Base-by-base conservation (phyloP, 768 basidiomycete species). In the Suillus decipiens region DNA sequence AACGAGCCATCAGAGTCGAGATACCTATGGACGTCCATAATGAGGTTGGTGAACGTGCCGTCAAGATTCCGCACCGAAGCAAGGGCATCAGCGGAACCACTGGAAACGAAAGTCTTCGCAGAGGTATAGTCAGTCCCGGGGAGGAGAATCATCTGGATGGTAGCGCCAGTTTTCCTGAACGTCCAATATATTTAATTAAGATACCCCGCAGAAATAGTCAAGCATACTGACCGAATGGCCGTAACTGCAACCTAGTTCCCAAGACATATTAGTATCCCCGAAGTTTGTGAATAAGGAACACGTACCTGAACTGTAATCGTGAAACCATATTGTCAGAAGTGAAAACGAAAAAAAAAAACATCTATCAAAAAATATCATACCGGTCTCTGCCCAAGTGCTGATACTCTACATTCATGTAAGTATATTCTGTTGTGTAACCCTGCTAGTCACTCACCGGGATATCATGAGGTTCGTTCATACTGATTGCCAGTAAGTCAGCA, bases 381-480 rank as follows among this genome's bases (percentile, higher is more conserved):
- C 67, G 1, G 82, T 72, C 15, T 63, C 70, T 7, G 84, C 85
- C 85, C 85, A 86, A 1, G 71, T 66, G 31, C 61, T 63, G 67
- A 85, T 82, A 63, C 78, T 70, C 72, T 73, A 36, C 8, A 0
- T 4, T 28, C 55, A n/a, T 34, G n/a, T 55, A 11, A 55, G 14
- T 8, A 55, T 22, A 22, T 8, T 36, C 22, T 37, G n/a, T 19
- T 24, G 7, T 22, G 4, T n/a, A 28, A 28, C 3, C 22, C 39
- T 17, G 43, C 8, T n/a, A 51, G 39, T 42, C 19, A 64, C 72
- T 54, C 31, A 67, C 70, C 10, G 83, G 82, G 6, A 85, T 70
- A 68, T 87, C 84, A 65, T 88, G 86, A 5, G 86, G 86, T 65
- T 88, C 86, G 65, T 88, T 88, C 85, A 87, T 86, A 33, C 82